Percentiles rank a stretch among this genome's conserved stretches.
phyloP scores from a whole-genome alignment of 2,329 filamentous ascomycete species.

The Colletotrichum navitas region DNA sequence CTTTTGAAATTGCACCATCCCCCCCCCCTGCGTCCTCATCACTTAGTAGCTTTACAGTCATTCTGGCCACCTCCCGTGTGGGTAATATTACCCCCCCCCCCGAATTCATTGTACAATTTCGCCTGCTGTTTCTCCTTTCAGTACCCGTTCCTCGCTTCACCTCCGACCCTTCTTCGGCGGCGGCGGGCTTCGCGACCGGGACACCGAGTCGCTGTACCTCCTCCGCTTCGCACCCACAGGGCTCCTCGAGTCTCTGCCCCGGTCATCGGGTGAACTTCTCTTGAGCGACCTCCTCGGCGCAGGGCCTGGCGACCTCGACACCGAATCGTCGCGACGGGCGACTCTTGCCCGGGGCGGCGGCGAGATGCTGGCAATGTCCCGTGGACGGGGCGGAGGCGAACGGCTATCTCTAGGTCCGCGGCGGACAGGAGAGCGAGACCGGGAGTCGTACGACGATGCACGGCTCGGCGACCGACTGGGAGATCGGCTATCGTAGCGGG shows the following conservation, averaged over 20 bases:
- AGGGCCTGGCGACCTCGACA: slow-evolving; percentile 44
- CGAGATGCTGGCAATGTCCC: slow-evolving; percentile 41
- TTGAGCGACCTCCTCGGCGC: slow-evolving; percentile 34
- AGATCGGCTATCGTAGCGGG: slow-evolving; percentile 40
- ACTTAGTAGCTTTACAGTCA: slow-evolving; percentile 19
- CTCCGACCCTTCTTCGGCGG: slow-evolving; percentile 47
- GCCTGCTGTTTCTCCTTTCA: slow-evolving; percentile 1
- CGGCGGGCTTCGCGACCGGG: slow-evolving; percentile 44
- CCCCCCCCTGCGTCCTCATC: neutral
- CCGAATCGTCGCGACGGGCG: slow-evolving; percentile 41
- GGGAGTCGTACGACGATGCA: slow-evolving; percentile 47
- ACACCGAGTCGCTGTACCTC: slow-evolving; percentile 43
- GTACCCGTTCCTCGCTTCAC: slow-evolving; percentile 33
- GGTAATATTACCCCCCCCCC: neutral
- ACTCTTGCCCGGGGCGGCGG: slow-evolving; percentile 45
- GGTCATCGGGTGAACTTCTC: slow-evolving; percentile 20
- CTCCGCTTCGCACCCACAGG: slow-evolving; percentile 44
- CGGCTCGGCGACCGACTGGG: slow-evolving; percentile 47
- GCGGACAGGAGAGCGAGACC: slow-evolving; percentile 43
- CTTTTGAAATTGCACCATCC: neutral
- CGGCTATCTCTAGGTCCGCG: slow-evolving; percentile 41
- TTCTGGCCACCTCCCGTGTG: slow-evolving; percentile 3
- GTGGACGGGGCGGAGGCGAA: slow-evolving; percentile 37
- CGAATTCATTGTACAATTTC: slow-evolving; percentile 43
- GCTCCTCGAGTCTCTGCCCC: slow-evolving; percentile 20